phyloP scores from a whole-genome alignment of 345 rosid species.

The Ricinus communis region DNA sequence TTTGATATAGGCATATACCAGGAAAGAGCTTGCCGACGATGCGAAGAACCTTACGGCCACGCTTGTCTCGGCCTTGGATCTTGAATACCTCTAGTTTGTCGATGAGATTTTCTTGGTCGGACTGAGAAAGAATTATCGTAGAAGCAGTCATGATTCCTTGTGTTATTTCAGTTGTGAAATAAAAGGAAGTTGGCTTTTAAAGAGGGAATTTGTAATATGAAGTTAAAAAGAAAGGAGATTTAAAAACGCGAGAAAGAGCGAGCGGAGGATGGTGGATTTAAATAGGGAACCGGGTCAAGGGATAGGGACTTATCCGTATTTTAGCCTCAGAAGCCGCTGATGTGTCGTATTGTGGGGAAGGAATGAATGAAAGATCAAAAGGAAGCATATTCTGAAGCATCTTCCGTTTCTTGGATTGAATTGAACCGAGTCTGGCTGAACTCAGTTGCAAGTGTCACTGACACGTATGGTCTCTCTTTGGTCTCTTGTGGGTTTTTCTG shows the following conservation, averaged over 20 bases:
- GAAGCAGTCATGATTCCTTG: slow-evolving; percentile 10
- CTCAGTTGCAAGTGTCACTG: background rate
- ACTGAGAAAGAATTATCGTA: background rate
- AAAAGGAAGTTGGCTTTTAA: background rate
- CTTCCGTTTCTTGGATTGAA: slow-evolving; percentile 30
- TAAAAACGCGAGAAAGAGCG: background rate
- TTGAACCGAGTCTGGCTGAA: background rate
- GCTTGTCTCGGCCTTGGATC: slow-evolving; percentile 74
- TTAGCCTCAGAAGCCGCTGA: background rate
- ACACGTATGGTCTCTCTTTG: background rate
- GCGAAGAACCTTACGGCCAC: slow-evolving; percentile 64
- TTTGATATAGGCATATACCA: slow-evolving; percentile 31
- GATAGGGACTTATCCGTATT: slow-evolving; percentile 11
- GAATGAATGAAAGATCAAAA: background rate
- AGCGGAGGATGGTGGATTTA: background rate
- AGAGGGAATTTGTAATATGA: slow-evolving; percentile 12
- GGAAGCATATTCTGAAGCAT: slow-evolving; percentile 45
- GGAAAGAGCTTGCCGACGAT: slow-evolving; percentile 58
- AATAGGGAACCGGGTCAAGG: background rate
- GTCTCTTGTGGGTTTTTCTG: background rate
- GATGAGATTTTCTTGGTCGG: slow-evolving; percentile 37
- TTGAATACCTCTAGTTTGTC: slow-evolving; percentile 58
- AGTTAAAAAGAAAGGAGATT: background rate
- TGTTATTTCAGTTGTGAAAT: background rate
- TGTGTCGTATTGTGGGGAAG: background rate